These are phyloP conservation scores for Nicotiana knightiana DNA, from an alignment of 257 asterid genomes.

Conservation along the genomic window DNA sequence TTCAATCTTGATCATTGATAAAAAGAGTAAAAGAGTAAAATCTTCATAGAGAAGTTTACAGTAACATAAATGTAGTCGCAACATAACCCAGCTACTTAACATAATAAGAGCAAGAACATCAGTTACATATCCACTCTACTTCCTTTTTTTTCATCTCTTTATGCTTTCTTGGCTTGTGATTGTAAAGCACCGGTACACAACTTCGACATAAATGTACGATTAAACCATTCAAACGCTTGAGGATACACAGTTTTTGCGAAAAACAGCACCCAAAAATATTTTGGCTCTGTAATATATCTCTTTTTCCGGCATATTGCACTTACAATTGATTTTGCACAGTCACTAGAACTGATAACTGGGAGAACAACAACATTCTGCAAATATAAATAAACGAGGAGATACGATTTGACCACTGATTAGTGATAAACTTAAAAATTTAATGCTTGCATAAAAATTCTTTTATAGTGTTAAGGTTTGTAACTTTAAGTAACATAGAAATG, in stretches of 20 bases:
- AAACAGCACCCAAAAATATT: not conserved
- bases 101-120: no score
- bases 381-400: not conserved
- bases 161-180: not conserved
- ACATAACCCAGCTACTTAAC: no score
- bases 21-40: no score
- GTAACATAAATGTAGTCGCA: no score
- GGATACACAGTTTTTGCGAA: conserved; percentile 6
- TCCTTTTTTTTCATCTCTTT: not conserved
- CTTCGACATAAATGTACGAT: not conserved
- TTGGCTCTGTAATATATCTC: conserved; percentile 17
- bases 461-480: no score
- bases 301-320: conserved; percentile 13
- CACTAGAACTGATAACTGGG: conserved; percentile 17
- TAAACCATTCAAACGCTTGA: conserved; percentile 1
- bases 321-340: conserved; percentile 16
- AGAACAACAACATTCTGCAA: not conserved
- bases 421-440: not conserved
- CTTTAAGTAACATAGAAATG: no score
- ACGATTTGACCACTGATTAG: not conserved
- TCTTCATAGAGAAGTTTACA: no score
- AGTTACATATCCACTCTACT: no score
- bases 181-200: not conserved
- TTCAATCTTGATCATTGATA: no score
- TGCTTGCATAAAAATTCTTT: no score